These are phyloP conservation scores for maize (Zea mays) DNA, from an alignment of 176 grass and related monocot genomes.

Conservation along the genomic window DNA sequence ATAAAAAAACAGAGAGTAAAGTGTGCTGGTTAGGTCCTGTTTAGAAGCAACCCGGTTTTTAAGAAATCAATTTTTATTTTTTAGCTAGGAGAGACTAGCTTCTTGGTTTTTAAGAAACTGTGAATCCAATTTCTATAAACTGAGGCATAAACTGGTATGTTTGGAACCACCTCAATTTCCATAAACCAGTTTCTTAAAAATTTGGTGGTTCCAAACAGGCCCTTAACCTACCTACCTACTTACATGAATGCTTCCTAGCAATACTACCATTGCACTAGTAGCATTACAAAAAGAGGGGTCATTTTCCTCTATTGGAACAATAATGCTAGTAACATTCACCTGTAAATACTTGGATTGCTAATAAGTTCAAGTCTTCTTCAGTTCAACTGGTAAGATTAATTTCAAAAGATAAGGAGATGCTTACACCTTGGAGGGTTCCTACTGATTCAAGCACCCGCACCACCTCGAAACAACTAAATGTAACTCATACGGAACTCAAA, in stretches of 20 bases:
- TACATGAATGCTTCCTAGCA: slow-evolving; percentile 30
- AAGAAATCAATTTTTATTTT: no score
- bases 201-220: no score
- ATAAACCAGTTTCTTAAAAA: no score
- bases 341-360: neutral
- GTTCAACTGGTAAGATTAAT: slow-evolving; percentile 10
- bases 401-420: neutral
- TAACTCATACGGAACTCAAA: neutral
- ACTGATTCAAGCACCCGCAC: neutral
- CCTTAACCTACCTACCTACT: slow-evolving; percentile 1
- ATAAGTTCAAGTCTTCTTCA: neutral
- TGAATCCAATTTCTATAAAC: no score
- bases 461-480: neutral
- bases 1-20: slow-evolving; percentile 31
- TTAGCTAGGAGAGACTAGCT: no score
- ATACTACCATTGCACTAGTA: neutral
- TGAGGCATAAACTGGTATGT: no score
- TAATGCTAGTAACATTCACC: neutral
- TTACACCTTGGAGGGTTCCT: neutral
- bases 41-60: no score
- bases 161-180: no score
- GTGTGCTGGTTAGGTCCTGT: neutral
- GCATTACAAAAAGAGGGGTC: neutral
- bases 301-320: slow-evolving; percentile 19
- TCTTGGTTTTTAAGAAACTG: no score